Evolutionary conservation across 2,329 filamentous ascomycete genomes (phyloP).

Genomic region (Endocalyx cinctus): DNA sequence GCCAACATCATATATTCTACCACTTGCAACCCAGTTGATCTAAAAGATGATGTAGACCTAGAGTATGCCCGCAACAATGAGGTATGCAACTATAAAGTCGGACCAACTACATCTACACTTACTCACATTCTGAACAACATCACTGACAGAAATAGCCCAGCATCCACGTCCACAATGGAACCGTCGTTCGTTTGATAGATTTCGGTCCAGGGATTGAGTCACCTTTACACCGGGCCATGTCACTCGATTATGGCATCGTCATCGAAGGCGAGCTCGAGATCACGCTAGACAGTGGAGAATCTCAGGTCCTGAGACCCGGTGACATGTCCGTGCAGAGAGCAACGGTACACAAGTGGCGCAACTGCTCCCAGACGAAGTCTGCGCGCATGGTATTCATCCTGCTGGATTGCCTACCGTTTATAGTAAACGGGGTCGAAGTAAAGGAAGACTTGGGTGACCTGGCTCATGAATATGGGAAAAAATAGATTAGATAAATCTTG

Average conservation of each 20-base stretch:
- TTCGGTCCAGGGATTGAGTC: slow-evolving; percentile 9
- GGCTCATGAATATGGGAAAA: no score
- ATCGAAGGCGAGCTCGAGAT: slow-evolving; percentile 14
- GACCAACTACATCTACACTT: no score
- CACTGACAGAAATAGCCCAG: no score
- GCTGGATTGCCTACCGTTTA: no score
- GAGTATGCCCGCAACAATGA: slow-evolving; percentile 6
- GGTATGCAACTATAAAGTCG: slow-evolving; percentile 1
- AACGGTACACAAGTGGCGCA: slow-evolving; percentile 7
- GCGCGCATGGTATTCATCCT: slow-evolving; percentile 6
- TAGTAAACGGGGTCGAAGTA: no score
- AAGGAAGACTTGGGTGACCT: no score
- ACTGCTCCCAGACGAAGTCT: slow-evolving; percentile 6
- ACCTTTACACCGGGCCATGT: slow-evolving; percentile 9
- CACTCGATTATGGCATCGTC: slow-evolving; percentile 14
- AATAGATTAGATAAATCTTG: no score
- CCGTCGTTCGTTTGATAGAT: slow-evolving; percentile 13
- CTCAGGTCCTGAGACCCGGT: slow-evolving; percentile 10
- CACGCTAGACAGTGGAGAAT: slow-evolving; percentile 12
- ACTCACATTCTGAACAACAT: no score
- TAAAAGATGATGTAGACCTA: slow-evolving; percentile 15
- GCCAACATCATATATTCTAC: slow-evolving; percentile 22
- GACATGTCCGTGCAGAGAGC: slow-evolving; percentile 10
- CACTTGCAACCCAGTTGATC: slow-evolving; percentile 14
- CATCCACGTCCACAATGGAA: slow-evolving; percentile 1